Evolutionary conservation across 164 flowering plant genomes (phyloP).

Genomic region (Macadamia tetraphylla): DNA sequence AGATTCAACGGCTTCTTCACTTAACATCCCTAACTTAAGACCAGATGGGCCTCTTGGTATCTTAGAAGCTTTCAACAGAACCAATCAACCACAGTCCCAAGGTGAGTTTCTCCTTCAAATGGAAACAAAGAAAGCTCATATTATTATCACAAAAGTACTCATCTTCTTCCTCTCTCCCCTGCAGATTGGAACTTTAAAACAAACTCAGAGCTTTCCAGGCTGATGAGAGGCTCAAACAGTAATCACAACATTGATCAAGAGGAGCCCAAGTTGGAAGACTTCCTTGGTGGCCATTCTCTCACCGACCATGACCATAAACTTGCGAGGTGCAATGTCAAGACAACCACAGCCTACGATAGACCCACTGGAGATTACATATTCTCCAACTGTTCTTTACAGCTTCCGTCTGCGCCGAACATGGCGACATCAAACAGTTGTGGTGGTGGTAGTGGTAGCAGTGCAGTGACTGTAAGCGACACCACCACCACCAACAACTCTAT

Average conservation of each 20-base stretch:
- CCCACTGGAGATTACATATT: conserved; percentile 28
- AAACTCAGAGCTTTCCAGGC: conserved; percentile 33
- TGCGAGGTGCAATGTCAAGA: conserved; percentile 15
- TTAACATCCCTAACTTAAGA: no score
- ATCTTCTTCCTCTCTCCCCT: neutral
- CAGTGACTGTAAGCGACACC: conserved; percentile 5
- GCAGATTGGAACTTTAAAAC: conserved; percentile 75
- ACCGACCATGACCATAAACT: conserved; percentile 28
- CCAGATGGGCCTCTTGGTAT: conserved; percentile 42
- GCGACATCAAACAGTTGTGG: no score
- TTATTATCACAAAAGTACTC: neutral
- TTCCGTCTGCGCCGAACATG: conserved; percentile 14
- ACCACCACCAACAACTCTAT: conserved; percentile 28
- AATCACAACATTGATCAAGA: conserved; percentile 31
- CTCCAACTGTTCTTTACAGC: conserved; percentile 31
- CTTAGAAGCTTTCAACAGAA: conserved; percentile 49
- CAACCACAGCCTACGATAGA: conserved; percentile 11
- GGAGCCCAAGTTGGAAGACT: conserved; percentile 83
- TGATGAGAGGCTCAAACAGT: conserved; percentile 41
- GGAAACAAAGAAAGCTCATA: neutral
- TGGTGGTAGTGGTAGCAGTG: conserved; percentile 4
- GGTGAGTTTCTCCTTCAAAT: conserved; percentile 22
- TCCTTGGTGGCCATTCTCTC: conserved; percentile 58
- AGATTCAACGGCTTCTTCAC: no score
- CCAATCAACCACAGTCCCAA: conserved; percentile 48